Percentiles rank a stretch among this genome's conserved stretches.
Conservation (phyloP, 345 rosid genomes). For the Murraya paniculata region DNA sequence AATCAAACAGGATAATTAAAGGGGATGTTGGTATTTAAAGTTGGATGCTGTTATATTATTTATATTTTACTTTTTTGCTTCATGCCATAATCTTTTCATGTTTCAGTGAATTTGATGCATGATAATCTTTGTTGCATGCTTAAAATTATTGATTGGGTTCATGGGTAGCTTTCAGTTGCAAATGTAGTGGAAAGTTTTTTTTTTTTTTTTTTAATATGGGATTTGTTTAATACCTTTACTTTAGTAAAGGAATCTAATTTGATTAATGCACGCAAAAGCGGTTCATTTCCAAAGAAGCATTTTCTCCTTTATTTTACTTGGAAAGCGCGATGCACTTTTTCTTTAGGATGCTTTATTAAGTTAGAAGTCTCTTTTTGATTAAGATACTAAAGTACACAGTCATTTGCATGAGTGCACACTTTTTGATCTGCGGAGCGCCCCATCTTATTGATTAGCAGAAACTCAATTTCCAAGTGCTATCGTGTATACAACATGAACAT, state of each 20-base stretch:
- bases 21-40: conserved; percentile 9
- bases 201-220: conserved; percentile 15
- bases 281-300: conserved; percentile 39
- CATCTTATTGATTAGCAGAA: neutral
- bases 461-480: neutral
- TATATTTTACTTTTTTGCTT: conserved; percentile 25
- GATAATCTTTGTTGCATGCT: conserved; percentile 26
- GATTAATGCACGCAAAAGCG: conserved; percentile 30
- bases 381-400: conserved; percentile 18
- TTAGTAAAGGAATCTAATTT: conserved; percentile 43
- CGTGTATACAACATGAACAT: neutral
- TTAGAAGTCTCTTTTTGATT: conserved; percentile 40
- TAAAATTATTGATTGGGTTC: neutral
- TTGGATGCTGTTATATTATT: conserved; percentile 8
- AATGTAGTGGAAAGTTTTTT: conserved; percentile 36
- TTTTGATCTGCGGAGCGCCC: neutral
- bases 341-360: conserved; percentile 43
- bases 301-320: conserved; percentile 38
- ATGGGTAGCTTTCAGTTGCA: conserved; percentile 30
- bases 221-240: conserved; percentile 22
- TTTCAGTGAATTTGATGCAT: conserved; percentile 40
- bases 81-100: conserved; percentile 21
- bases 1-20: neutral
- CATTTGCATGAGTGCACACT: conserved; percentile 10
- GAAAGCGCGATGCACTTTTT: conserved; percentile 44